Conservation (phyloP, 352 stramenopile species). For the Pilasporangium apinafurcum region DNA sequence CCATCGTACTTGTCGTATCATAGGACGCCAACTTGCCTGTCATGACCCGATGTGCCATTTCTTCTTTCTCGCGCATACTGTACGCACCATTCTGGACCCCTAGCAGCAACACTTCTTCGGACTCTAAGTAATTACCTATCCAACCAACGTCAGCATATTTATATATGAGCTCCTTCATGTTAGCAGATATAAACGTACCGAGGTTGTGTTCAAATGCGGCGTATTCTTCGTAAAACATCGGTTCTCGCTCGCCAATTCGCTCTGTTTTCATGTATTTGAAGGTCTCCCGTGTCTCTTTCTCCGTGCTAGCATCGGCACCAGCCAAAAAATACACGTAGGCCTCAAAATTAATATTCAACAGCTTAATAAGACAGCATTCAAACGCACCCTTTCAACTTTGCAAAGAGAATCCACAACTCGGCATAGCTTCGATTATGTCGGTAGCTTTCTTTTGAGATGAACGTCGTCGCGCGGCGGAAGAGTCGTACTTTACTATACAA, state of each 20-base stretch:
- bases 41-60: constrained; percentile 26
- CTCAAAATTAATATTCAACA: not conserved
- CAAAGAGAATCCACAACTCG: constrained; percentile 58
- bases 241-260: constrained; percentile 36
- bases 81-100: constrained; percentile 39
- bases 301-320: constrained; percentile 13
- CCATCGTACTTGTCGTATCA: too few relatives aligned
- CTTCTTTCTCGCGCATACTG: constrained; percentile 24
- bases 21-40: constrained; percentile 14
- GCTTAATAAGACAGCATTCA: not conserved
- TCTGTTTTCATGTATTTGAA: constrained; percentile 60
- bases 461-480: constrained; percentile 30
- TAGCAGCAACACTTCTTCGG: constrained; percentile 45
- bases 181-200: constrained; percentile 9
- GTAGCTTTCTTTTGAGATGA: constrained; percentile 22
- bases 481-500: constrained; percentile 35
- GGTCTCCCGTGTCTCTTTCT: constrained; percentile 33
- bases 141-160: not conserved
- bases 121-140: constrained; percentile 34
- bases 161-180: too few relatives aligned
- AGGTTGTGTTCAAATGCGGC: constrained; percentile 50
- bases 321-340: not conserved
- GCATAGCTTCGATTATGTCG: constrained; percentile 29
- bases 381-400: constrained; percentile 38
- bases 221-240: constrained; percentile 55